A percentile compares a stretch with the other conserved stretches of the same genome.
phyloP scores from a whole-genome alignment of 768 basidiomycete genomes.

The Lactarius akahatsu region DNA sequence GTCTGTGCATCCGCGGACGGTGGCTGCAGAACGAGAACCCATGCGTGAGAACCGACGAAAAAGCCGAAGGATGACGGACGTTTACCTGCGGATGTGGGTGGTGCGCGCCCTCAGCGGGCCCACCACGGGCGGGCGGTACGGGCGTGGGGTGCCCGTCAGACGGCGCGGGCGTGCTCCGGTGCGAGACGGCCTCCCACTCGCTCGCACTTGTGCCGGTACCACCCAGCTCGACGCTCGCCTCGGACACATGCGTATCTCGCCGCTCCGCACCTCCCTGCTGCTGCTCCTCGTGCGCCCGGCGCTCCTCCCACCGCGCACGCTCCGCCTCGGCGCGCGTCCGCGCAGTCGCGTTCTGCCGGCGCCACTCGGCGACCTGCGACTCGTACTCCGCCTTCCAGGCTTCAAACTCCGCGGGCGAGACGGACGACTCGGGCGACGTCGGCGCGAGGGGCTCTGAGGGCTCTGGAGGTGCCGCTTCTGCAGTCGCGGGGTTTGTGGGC shows the following conservation, averaged over 20 bases:
- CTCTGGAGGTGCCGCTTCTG: slow-evolving; percentile 3
- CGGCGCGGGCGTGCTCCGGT: not conserved
- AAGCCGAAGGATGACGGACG: not conserved
- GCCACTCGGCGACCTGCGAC: slow-evolving; percentile 66
- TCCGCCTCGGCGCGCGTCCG: slow-evolving; percentile 74
- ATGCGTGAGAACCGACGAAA: not conserved
- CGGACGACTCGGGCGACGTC: slow-evolving; percentile 18
- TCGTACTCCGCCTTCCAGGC: slow-evolving; percentile 71
- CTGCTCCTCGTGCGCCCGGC: slow-evolving; percentile 51
- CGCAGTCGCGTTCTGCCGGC: slow-evolving; percentile 65
- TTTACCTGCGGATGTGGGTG: not conserved
- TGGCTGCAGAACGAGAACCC: not conserved
- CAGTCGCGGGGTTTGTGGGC: slow-evolving; percentile 7
- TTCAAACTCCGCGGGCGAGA: slow-evolving; percentile 39
- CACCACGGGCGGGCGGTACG: not conserved
- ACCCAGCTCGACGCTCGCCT: not conserved
- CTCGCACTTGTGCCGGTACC: slow-evolving; percentile 1
- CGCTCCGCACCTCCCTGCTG: slow-evolving; percentile 24
- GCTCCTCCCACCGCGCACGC: slow-evolving; percentile 68
- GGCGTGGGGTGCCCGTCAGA: not conserved
- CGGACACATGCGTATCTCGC: slow-evolving; percentile 32
- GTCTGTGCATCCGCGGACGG: slow-evolving; percentile 16
- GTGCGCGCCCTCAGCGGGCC: too few species aligned
- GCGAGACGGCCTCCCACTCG: slow-evolving; percentile 25
- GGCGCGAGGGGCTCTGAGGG: not conserved